Base-by-base conservation (phyloP, 805 yeast genomes). In the Groenewaldozyma tartarivorans region DNA sequence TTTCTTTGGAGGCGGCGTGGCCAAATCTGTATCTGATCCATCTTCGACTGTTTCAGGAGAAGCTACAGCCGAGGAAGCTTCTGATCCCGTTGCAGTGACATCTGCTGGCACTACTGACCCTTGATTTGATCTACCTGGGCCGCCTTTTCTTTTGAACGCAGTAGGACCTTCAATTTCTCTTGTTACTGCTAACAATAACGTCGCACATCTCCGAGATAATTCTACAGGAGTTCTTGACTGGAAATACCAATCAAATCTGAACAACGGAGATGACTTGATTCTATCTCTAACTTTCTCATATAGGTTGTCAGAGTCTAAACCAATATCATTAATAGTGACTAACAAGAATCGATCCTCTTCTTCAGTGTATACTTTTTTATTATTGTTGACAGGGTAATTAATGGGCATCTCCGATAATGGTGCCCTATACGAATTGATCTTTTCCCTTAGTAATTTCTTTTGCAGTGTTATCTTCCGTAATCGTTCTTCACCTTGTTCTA, bases 261-360 rank as follows among this genome's bases (percentile, higher is more conserved):
- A 87, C 49, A 84, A 61, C 1, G 88, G 84, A 5, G 81, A 74
- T 16, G 70, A 68, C 42, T 81, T 68, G 36, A 90, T 81, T 19
- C 79, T 74, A 38, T 79, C 83, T 34, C 83, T 72, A 29, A 90
- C 78, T 45, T 72, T 57, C 42, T 90, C 97, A 54, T 76, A 82
- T 4, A 88, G 63, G 49, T 83, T 86, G 5, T 76, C 77, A 17
- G 79, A 66, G 48, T 85, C 95, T 20, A 87, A 60, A 0, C 98
- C 98, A 53, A 74, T 72, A 45, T 80, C 71, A 62, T 81, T 78
- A 56, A 86, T 64, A 63, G 81, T 84, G 5, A 86, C 74, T 42
- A 92, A 62, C 49, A 90, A 64, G 60, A 82, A 90, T 48, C 96
- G 69, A 58, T 90, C 98, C 56, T 90, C 96, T 45, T 81, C 94